Conservation (phyloP, 768 basidiomycete genomes). For the Galerina marginata region DNA sequence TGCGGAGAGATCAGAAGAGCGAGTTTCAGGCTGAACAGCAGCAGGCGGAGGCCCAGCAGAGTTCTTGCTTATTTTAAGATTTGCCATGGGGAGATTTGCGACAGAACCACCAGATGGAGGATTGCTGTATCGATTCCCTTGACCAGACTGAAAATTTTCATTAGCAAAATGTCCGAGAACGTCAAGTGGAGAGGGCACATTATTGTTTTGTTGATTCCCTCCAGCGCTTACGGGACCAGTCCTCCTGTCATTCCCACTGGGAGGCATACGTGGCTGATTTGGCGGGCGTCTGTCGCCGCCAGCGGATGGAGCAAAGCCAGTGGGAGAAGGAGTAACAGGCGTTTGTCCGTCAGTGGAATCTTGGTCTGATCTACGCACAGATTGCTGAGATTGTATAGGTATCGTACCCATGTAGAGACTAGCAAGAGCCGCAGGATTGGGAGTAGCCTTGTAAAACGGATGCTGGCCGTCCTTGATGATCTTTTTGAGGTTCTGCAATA, state of each 20-base stretch:
- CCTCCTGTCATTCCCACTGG: conserved; percentile 12
- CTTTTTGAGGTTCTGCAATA: conserved; percentile 76
- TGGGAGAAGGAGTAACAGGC: background rate
- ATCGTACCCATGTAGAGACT: conserved; percentile 66
- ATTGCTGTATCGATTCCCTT: conserved; percentile 13
- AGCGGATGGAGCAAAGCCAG: background rate
- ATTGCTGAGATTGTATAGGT: conserved; percentile 13
- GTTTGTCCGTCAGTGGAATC: conserved; percentile 9
- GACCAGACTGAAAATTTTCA: conserved; percentile 6
- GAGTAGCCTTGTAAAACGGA: conserved; percentile 68
- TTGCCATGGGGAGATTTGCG: conserved; percentile 11
- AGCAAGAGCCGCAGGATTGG: conserved; percentile 68
- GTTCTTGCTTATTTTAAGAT: conserved; percentile 20
- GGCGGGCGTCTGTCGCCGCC: background rate
- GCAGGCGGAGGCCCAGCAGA: conserved; percentile 19
- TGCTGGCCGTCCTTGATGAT: conserved; percentile 77
- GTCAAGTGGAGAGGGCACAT: conserved; percentile 2
- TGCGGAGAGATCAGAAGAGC: conserved; percentile 10
- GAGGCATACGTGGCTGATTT: background rate
- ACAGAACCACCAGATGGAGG: conserved; percentile 7
- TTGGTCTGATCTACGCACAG: conserved; percentile 1
- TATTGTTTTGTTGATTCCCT: conserved; percentile 10
- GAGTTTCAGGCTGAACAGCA: conserved; percentile 16
- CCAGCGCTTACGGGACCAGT: conserved; percentile 1
- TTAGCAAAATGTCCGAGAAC: background rate